Evolutionary conservation across 805 yeast species (phyloP).

Genomic region (Lachancea dasiensis): DNA sequence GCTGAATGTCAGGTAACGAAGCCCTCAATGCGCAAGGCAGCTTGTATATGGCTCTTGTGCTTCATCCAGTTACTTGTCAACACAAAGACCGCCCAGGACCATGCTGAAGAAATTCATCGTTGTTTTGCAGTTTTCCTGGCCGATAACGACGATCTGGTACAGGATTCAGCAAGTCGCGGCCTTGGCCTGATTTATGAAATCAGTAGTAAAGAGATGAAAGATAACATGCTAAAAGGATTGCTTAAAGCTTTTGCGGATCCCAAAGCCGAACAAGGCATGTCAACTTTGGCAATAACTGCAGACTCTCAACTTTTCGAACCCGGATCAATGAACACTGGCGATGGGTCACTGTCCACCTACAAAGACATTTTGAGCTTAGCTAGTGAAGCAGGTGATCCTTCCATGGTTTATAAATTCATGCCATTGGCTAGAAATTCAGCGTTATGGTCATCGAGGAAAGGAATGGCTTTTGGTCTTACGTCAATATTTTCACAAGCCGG

Average conservation of each 20-base stretch:
- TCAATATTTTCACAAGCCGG: constrained; percentile 75
- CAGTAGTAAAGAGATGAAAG: constrained; percentile 63
- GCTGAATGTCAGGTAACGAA: constrained; percentile 54
- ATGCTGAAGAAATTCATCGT: constrained; percentile 58
- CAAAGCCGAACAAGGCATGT: constrained; percentile 36
- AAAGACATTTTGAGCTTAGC: constrained; percentile 85
- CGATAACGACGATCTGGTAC: constrained; percentile 80
- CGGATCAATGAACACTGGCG: constrained; percentile 72
- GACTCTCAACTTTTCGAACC: constrained; percentile 85
- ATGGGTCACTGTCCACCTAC: constrained; percentile 84
- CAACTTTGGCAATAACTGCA: constrained; percentile 62
- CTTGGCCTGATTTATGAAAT: constrained; percentile 73
- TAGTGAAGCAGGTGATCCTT: constrained; percentile 92
- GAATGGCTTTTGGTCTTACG: constrained; percentile 90
- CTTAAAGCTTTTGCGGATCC: constrained; percentile 75
- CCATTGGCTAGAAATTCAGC: constrained; percentile 81
- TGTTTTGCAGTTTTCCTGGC: constrained; percentile 73
- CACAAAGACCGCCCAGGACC: constrained; percentile 33
- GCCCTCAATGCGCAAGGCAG: constrained; percentile 66
- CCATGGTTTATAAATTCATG: constrained; percentile 91
- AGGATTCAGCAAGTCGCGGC: constrained; percentile 89
- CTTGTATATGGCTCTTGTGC: constrained; percentile 83
- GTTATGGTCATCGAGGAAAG: constrained; percentile 88
- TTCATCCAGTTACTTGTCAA: constrained; percentile 68
- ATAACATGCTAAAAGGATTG: constrained; percentile 64